phyloP scores from a whole-genome alignment of 108 stramenopile species.

The Cylindrotheca fusiformis region DNA sequence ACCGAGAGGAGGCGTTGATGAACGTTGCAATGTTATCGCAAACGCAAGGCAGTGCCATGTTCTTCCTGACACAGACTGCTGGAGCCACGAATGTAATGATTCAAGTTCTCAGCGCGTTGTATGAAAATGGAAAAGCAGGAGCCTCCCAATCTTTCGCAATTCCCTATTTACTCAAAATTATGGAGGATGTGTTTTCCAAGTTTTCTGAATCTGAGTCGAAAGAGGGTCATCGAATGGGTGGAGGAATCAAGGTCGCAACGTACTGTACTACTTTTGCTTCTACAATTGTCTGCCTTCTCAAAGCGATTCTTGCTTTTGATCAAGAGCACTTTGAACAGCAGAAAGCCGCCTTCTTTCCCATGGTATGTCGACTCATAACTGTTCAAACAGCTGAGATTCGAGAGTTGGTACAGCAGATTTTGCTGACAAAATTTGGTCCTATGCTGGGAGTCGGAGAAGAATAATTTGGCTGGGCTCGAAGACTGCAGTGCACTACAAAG shows the following conservation, averaged over 20 bases:
- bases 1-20: conserved; percentile 57
- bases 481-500: too few relatives aligned
- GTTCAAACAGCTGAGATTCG: conserved; percentile 83
- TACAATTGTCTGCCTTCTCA: conserved; percentile 66
- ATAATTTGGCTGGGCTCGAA: too few relatives aligned
- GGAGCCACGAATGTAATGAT: conserved; percentile 68
- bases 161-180: conserved; percentile 51
- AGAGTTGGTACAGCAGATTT: conserved; percentile 54
- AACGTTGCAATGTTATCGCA: conserved; percentile 48
- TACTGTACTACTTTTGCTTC: conserved; percentile 84
- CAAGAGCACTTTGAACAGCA: conserved; percentile 53
- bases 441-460: conserved; percentile 37
- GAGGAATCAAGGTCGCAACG: conserved; percentile 75
- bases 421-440: conserved; percentile 57
- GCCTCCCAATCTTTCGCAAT: conserved; percentile 60
- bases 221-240: conserved; percentile 63
- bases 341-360: conserved; percentile 54
- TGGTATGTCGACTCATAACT: conserved; percentile 64
- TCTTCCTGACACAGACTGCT: conserved; percentile 87
- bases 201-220: conserved; percentile 69
- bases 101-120: conserved; percentile 55
- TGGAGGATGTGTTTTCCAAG: conserved; percentile 58
- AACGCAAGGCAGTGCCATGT: conserved; percentile 77
- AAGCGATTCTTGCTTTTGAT: conserved; percentile 50
- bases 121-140: conserved; percentile 39